phyloP scores from a whole-genome alignment of 75 land plant genomes.

The Azolla pinnata region DNA sequence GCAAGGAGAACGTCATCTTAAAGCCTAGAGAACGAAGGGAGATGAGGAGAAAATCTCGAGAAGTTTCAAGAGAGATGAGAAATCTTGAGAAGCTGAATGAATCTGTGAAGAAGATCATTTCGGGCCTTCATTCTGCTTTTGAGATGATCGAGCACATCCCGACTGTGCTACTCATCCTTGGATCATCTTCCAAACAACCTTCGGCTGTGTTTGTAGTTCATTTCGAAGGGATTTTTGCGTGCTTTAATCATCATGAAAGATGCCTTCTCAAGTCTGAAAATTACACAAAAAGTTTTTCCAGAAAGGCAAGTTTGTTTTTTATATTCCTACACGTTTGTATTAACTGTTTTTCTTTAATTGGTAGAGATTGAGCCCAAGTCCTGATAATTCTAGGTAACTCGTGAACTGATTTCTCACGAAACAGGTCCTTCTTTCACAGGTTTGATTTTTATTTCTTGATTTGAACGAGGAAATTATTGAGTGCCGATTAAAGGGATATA shows the following conservation, averaged over 20 bases:
- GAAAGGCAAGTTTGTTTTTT: not conserved
- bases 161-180: not conserved
- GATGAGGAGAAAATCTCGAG: not conserved
- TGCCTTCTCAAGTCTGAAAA: too few relatives aligned
- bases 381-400: too few relatives aligned
- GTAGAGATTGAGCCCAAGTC: too few relatives aligned
- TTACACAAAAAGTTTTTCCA: not conserved
- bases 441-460: too few relatives aligned
- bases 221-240: not conserved
- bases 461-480: too few relatives aligned
- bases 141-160: not conserved
- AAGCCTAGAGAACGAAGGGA: not conserved
- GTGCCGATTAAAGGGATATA: too few relatives aligned
- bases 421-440: too few relatives aligned
- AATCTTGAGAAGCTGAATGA: not conserved
- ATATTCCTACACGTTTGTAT: too few relatives aligned
- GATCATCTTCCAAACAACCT: not conserved
- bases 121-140: not conserved
- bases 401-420: too few relatives aligned
- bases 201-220: not conserved
- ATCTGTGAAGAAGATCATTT: not conserved
- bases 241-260: too few relatives aligned
- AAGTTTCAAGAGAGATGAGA: not conserved
- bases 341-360: too few relatives aligned
- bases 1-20: too few relatives aligned